Evolutionary conservation across 257 asterid species (phyloP), one percentile per base, ranked within the genome.

Genomic region (Leptodermis oblonga): DNA sequence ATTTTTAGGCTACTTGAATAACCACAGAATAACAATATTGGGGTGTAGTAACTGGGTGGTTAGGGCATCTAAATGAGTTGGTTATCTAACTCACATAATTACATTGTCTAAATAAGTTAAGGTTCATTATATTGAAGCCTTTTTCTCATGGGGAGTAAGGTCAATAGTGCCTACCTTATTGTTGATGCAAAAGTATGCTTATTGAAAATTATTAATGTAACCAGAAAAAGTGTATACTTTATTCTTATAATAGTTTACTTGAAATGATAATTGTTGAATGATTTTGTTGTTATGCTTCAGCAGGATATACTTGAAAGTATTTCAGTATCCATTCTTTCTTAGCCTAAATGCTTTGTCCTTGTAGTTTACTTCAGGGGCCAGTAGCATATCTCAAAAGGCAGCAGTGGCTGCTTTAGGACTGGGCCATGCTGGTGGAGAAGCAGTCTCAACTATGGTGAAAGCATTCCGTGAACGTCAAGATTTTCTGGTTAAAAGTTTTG

Each of bases 311-410:
- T 54, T 30, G n/a, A 37, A 12, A n/a, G 7, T 1, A 67, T 18
- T 33, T 17, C 43, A 97, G 97, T 11, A 5, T 37, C 71, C 49
- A 18, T 10, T 54, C 39, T 28, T 49, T 14, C 68, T 28, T 72
- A 23, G 69, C 70, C 34, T 62, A 34, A 62, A 46, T 45, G 48
- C 45, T 42, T 36, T 77, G 63, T 4, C 58, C 56, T 63, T 71
- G 68, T 87, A 94, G 99, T 78, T 84, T 22, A 94, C 99, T 56
- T 94, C 99, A 62, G 99, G 99, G 68, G 99, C 99, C 20, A 82
- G 98, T 86, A 90, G 97, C 70, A 88, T 90, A 75, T 87, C 98
- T 23, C 98, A 90, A 65, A 92, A 92, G 22, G 97, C 95, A 31
- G 97, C 45, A 1, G 88, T 88, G 75, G 97, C 97, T 62, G 97